Conservation (phyloP, 176 grass and related monocot genomes). For the Elymus sibiricus region DNA sequence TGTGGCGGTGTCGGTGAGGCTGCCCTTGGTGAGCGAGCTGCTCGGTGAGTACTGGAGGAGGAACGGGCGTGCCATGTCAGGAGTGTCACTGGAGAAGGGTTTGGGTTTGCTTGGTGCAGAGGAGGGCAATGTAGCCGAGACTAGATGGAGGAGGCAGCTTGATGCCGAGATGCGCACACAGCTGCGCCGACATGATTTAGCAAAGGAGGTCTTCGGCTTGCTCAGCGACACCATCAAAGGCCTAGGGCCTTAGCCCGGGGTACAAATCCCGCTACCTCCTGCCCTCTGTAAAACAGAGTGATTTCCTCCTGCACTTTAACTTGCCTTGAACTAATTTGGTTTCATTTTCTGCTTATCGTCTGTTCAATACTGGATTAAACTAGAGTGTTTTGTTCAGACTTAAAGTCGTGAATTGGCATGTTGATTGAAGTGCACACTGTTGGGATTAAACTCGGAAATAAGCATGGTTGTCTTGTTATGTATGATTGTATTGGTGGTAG, state of each 20-base stretch:
- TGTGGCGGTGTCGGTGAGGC: not conserved
- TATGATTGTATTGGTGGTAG: not conserved
- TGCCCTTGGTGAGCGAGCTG: constrained; percentile 49
- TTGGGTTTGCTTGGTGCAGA: constrained; percentile 18
- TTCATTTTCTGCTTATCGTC: not conserved
- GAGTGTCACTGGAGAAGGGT: constrained; percentile 57
- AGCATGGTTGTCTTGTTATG: not conserved
- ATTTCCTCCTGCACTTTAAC: constrained; percentile 3
- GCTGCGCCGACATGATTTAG: constrained; percentile 51
- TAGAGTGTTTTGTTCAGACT: constrained; percentile 9
- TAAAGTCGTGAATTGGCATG: not conserved
- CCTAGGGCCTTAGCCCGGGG: constrained; percentile 43
- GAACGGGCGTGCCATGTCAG: constrained; percentile 41
- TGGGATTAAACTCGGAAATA: not conserved
- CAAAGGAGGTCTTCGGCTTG: constrained; percentile 66
- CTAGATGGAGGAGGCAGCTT: constrained; percentile 62
- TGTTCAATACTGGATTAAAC: constrained; percentile 3
- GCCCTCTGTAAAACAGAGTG: constrained; percentile 1
- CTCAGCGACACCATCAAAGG: constrained; percentile 72
- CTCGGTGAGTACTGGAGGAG: constrained; percentile 64
- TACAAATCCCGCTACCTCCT: constrained; percentile 18
- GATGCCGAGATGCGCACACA: constrained; percentile 56
- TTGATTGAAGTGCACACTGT: not conserved
- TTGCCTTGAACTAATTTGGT: constrained; percentile 15
- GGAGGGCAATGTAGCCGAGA: constrained; percentile 33